Percentiles rank a stretch among this genome's conserved stretches.
Evolutionary conservation across 2,329 filamentous ascomycete genomes (phyloP).

Genomic region (Calonectria crousiana): DNA sequence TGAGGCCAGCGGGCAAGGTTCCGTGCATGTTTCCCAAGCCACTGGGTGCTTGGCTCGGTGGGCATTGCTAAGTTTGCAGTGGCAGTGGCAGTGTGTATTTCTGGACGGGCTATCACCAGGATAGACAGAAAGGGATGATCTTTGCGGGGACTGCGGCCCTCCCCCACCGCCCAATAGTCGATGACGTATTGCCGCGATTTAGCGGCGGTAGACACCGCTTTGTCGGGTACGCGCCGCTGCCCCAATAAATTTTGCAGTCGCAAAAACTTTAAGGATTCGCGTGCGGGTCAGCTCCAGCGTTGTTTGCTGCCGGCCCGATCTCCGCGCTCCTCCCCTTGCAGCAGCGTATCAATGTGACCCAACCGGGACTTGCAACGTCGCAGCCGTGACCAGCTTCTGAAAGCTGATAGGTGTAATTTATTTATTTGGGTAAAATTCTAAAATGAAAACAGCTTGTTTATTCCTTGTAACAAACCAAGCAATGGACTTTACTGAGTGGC

Average conservation of each 20-base stretch:
- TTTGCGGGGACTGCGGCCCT: neutral
- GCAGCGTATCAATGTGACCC: neutral
- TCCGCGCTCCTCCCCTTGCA: neutral
- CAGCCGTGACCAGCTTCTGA: neutral
- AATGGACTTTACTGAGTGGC: neutral
- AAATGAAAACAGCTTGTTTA: neutral
- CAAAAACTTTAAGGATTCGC: neutral
- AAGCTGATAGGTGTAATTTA: neutral
- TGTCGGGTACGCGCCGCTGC: neutral
- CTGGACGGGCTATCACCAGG: neutral
- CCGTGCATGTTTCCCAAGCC: conserved; percentile 1
- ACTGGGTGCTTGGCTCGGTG: neutral
- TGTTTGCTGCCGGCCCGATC: neutral
- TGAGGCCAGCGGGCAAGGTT: conserved; percentile 1
- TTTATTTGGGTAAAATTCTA: neutral
- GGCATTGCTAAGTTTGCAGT: neutral
- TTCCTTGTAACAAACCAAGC: neutral
- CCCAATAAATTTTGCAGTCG: neutral
- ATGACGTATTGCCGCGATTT: neutral
- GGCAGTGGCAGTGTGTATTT: neutral
- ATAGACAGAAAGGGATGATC: neutral
- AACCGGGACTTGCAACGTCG: neutral
- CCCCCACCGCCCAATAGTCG: neutral
- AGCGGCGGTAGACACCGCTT: neutral
- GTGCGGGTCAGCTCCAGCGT: neutral